These are phyloP conservation scores for Monilinia polystroma DNA, from an alignment of 2,329 filamentous ascomycete genomes.

Conservation along the genomic window DNA sequence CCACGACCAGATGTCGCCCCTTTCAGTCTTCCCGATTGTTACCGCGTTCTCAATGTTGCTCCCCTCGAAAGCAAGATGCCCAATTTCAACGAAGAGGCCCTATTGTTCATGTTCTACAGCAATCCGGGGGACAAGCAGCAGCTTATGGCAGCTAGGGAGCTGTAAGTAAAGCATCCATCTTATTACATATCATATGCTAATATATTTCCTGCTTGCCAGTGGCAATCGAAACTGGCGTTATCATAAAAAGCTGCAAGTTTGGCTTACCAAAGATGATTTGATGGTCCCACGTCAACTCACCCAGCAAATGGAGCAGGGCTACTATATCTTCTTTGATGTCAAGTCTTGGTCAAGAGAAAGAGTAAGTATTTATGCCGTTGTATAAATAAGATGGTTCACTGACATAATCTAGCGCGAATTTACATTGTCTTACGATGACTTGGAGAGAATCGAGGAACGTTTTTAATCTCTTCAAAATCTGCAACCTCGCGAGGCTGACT, in stretches of 20 bases:
- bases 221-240: constrained; percentile 66
- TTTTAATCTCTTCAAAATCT: constrained; percentile 20
- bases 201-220: constrained; percentile 41
- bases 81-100: constrained; percentile 66
- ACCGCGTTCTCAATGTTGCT: constrained; percentile 65
- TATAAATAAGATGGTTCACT: not conserved
- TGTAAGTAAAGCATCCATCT: constrained; percentile 47
- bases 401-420: constrained; percentile 53
- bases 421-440: constrained; percentile 59
- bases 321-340: constrained; percentile 66
- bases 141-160: constrained; percentile 60
- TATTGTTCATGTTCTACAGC: constrained; percentile 70
- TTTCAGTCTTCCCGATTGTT: constrained; percentile 63
- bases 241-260: constrained; percentile 65
- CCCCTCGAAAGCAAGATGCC: constrained; percentile 63
- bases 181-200: constrained; percentile 22
- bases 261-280: constrained; percentile 66
- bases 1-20: constrained; percentile 58
- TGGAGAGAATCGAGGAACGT: constrained; percentile 49
- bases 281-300: constrained; percentile 62
- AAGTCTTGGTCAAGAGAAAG: constrained; percentile 62
- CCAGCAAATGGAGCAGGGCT: constrained; percentile 60
- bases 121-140: constrained; percentile 63
- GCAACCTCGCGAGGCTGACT: constrained; percentile 10
- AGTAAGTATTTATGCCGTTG: constrained; percentile 46